Evolutionary conservation across 2,329 filamentous ascomycete genomes (phyloP).

Genomic region (Verticillium alfalfae): DNA sequence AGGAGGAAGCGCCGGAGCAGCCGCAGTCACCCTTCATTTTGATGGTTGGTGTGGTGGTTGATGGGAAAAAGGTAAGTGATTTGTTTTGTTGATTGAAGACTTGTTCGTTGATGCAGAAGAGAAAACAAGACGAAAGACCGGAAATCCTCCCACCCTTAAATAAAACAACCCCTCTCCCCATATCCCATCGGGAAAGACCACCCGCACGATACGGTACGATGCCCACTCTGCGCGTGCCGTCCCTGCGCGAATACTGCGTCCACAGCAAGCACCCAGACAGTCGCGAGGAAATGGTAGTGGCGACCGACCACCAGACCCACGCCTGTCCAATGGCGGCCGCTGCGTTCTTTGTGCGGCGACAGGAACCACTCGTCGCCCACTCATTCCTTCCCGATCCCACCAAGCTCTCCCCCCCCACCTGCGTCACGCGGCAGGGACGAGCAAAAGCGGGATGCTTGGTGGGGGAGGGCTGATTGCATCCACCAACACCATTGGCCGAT

Average conservation of each 20-base stretch:
- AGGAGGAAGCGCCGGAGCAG: constrained; percentile 15
- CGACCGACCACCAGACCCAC: background rate
- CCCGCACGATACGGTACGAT: background rate
- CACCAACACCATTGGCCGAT: background rate
- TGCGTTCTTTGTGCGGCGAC: constrained; percentile 1
- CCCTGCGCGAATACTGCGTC: constrained; percentile 3
- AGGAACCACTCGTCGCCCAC: background rate
- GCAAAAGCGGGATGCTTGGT: background rate
- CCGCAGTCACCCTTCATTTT: constrained; percentile 17
- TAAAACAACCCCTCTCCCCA: background rate
- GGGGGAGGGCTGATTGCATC: background rate
- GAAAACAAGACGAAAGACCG: background rate
- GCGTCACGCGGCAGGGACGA: background rate
- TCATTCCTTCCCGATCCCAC: background rate
- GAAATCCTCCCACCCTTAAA: background rate
- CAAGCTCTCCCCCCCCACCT: background rate
- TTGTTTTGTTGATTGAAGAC: background rate
- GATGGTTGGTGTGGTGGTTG: constrained; percentile 9
- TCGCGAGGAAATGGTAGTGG: background rate
- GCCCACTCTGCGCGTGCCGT: background rate
- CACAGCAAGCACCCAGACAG: background rate
- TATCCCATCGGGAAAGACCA: background rate
- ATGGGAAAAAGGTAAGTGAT: background rate
- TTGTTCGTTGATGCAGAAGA: background rate
- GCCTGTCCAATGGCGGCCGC: background rate